Conservation (phyloP, 345 rosid species). For the Lepidium sativum region DNA sequence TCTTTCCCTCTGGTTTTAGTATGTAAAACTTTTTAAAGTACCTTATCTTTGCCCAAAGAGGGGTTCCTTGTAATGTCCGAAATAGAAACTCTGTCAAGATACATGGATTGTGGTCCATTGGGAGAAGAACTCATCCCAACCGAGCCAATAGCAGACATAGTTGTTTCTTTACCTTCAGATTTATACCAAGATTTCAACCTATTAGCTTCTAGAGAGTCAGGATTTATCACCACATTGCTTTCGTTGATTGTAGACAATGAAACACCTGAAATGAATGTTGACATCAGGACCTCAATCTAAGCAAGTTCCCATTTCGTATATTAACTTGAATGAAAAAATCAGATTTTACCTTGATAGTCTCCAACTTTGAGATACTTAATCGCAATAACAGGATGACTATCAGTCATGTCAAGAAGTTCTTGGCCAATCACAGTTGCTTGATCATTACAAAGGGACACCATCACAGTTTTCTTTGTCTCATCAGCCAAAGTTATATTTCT, state of each 20-base stretch:
- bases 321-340: neutral
- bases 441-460: conserved; percentile 81
- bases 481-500: conserved; percentile 80
- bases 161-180: conserved; percentile 67
- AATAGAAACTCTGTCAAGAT: conserved; percentile 52
- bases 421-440: conserved; percentile 74
- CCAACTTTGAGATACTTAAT: conserved; percentile 79
- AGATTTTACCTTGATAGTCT: conserved; percentile 77
- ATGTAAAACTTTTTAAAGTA: too few species aligned
- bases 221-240: conserved; percentile 59
- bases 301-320: neutral
- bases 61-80: conserved; percentile 57
- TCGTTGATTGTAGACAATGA: conserved; percentile 63
- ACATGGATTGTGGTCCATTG: conserved; percentile 65
- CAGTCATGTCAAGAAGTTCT: conserved; percentile 60
- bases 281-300: neutral
- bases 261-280: conserved; percentile 40
- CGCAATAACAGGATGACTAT: conserved; percentile 60
- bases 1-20: too few species aligned
- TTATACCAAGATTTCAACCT: conserved; percentile 77
- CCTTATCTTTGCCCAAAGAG: conserved; percentile 70
- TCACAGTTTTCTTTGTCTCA: conserved; percentile 77
- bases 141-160: conserved; percentile 65
- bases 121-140: conserved; percentile 41
- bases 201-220: conserved; percentile 61